A percentile compares a stretch with the other conserved stretches of the same genome.
These are phyloP conservation scores for Colletotrichum simmondsii DNA, from an alignment of 2,329 filamentous ascomycete species.

Conservation along the genomic window DNA sequence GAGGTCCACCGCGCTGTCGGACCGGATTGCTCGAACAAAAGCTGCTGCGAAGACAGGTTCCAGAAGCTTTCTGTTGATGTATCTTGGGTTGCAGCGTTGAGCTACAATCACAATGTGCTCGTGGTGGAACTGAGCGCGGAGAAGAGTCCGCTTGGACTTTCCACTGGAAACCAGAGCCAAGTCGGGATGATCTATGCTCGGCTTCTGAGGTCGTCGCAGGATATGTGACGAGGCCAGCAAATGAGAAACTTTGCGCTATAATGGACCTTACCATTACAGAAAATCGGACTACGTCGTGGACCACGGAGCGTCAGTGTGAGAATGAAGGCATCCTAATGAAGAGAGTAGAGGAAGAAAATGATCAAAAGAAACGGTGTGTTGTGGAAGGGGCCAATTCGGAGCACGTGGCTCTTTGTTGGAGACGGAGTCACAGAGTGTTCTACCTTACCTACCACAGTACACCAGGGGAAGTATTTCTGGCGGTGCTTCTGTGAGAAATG, in stretches of 20 bases:
- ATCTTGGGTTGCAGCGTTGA: background rate
- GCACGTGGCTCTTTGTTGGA: background rate
- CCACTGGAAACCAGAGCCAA: background rate
- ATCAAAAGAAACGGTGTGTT: background rate
- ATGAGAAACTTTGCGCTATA: background rate
- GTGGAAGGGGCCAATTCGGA: background rate
- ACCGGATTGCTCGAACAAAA: too few species aligned
- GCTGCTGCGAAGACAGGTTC: background rate
- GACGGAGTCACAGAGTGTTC: background rate
- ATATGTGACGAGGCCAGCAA: background rate
- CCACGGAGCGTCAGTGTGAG: background rate
- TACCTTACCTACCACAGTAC: too few species aligned
- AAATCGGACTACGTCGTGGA: background rate
- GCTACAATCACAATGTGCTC: background rate
- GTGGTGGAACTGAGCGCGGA: background rate
- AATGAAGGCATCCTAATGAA: background rate
- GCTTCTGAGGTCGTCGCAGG: background rate
- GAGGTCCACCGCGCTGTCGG: background rate
- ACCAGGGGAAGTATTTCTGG: background rate
- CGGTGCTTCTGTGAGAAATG: background rate
- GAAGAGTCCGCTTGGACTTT: conserved; percentile 5
- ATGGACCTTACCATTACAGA: background rate
- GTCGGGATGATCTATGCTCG: conserved; percentile 5
- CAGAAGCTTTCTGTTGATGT: conserved; percentile 4
- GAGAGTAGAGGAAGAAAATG: too few species aligned